Evolutionary conservation across 1,139 yeast genomes (phyloP).

Genomic region (Candida glucosophila): DNA sequence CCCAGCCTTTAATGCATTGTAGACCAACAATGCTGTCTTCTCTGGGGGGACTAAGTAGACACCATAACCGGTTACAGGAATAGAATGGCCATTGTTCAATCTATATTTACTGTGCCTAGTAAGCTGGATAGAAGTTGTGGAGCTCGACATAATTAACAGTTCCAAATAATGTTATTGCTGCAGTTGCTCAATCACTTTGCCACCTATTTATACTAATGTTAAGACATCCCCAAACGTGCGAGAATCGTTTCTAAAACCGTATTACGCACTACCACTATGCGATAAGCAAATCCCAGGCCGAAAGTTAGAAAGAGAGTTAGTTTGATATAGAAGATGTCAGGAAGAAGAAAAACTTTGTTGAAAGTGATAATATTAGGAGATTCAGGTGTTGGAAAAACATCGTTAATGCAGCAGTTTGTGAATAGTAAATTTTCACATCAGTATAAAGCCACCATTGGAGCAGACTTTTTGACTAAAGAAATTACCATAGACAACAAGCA

Average conservation of each 20-base stretch:
- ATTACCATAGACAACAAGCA: constrained; percentile 72
- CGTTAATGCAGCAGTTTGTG: constrained; percentile 92
- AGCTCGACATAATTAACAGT: constrained; percentile 13
- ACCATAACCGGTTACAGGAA: constrained; percentile 37
- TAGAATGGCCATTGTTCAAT: constrained; percentile 28
- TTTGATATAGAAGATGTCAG: constrained; percentile 54
- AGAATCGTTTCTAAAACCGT: too few relatives aligned
- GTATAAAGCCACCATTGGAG: constrained; percentile 97
- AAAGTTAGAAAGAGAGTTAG: too few relatives aligned
- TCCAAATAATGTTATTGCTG: too few relatives aligned
- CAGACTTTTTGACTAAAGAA: constrained; percentile 92
- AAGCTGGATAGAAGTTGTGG: constrained; percentile 21
- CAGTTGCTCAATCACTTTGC: too few relatives aligned
- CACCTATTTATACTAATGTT: too few relatives aligned
- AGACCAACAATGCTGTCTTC: constrained; percentile 20
- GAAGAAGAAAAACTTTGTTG: constrained; percentile 80
- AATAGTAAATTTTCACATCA: constrained; percentile 92
- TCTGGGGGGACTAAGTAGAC: constrained; percentile 18
- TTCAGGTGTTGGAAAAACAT: constrained; percentile 96
- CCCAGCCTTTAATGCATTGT: constrained; percentile 46
- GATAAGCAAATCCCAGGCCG: too few relatives aligned
- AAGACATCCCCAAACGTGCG: too few relatives aligned
- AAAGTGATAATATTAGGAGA: constrained; percentile 95
- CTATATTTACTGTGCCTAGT: constrained; percentile 19
- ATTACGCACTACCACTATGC: too few relatives aligned